Conservation (phyloP, 1,139 yeast genomes). For the Candida buenavistaensis region DNA sequence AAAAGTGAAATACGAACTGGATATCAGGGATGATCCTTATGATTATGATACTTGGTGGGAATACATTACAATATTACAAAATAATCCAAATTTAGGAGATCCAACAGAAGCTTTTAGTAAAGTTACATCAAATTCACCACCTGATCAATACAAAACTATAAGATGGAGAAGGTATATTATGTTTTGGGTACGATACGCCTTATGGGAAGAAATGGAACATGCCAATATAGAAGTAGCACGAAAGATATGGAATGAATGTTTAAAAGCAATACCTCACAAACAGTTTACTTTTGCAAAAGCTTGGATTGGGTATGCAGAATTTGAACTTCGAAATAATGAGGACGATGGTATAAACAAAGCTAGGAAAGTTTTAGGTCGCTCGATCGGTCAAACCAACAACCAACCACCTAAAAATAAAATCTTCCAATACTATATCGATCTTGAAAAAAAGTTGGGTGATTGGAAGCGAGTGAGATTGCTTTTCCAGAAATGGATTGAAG, state of each 20-base stretch:
- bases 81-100: conserved; percentile 17
- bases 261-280: conserved; percentile 56
- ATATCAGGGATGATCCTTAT: conserved; percentile 43
- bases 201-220: conserved; percentile 57
- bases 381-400: conserved; percentile 54
- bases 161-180: conserved; percentile 69
- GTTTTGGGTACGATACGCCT: conserved; percentile 68
- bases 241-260: conserved; percentile 48
- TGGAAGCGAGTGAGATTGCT: conserved; percentile 77
- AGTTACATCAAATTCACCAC: conserved; percentile 41
- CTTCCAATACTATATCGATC: conserved; percentile 60
- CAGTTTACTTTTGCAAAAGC: conserved; percentile 66
- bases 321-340: conserved; percentile 61
- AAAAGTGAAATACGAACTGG: conserved; percentile 51
- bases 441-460: conserved; percentile 61
- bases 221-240: conserved; percentile 50
- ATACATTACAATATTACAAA: conserved; percentile 50
- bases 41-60: conserved; percentile 87
- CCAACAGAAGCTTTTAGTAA: conserved; percentile 35
- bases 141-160: conserved; percentile 35
- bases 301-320: conserved; percentile 74
- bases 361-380: conserved; percentile 69
- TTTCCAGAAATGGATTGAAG: conserved; percentile 67
- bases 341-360: conserved; percentile 45
- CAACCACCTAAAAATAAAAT: conserved; percentile 58